Evolutionary conservation across 257 asterid species (phyloP).

Genomic region (Eucommia ulmoides): DNA sequence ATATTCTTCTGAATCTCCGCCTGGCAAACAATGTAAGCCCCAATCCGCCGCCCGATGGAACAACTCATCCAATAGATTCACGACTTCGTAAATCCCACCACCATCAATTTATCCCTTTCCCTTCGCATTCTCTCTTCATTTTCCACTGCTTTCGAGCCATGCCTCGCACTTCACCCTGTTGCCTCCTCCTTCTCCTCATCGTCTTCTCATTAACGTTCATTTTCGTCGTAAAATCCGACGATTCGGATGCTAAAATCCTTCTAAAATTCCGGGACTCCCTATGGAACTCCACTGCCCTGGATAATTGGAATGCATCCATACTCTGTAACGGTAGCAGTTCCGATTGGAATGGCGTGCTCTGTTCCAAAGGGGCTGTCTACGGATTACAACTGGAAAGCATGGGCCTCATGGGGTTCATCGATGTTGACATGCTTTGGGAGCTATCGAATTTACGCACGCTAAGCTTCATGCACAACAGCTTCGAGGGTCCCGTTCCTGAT

Average conservation of each 20-base stretch:
- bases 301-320: slow-evolving; percentile 26
- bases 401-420: slow-evolving; percentile 35
- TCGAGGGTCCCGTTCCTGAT: slow-evolving; percentile 34
- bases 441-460: slow-evolving; percentile 21
- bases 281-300: slow-evolving; percentile 22
- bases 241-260: slow-evolving; percentile 11
- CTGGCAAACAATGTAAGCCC: too few relatives aligned
- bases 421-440: slow-evolving; percentile 20
- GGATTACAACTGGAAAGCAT: slow-evolving; percentile 35
- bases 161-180: background rate
- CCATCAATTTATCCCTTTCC: too few relatives aligned
- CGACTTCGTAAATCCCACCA: too few relatives aligned
- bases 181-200: background rate
- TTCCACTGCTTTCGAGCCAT: too few relatives aligned
- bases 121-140: too few relatives aligned
- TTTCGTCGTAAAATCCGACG: background rate
- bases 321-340: slow-evolving; percentile 31
- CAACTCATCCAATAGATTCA: too few relatives aligned
- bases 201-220: background rate
- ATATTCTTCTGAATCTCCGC: too few relatives aligned
- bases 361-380: slow-evolving; percentile 22
- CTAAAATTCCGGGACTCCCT: slow-evolving; percentile 39
- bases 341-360: slow-evolving; percentile 41
- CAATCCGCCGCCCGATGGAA: too few relatives aligned
- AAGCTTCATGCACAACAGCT: slow-evolving; percentile 41